Conservation (phyloP, 2,329 filamentous ascomycete genomes). For the Orbilia ellipsospora region DNA sequence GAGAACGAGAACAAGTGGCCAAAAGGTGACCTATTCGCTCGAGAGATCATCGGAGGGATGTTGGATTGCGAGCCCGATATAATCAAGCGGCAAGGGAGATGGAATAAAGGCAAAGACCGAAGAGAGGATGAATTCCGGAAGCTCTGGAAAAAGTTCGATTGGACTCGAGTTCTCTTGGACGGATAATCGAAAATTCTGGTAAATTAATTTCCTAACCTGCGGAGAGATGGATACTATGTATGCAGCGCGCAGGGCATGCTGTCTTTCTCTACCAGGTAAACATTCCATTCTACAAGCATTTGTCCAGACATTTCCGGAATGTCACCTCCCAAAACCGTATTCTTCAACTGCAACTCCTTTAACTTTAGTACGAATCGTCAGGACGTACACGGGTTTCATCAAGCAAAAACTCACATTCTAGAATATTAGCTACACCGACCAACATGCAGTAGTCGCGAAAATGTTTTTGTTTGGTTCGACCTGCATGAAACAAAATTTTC, state of each 20-base stretch:
- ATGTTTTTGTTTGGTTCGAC: constrained; percentile 31
- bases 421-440: constrained; percentile 12
- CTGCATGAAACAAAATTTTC: constrained; percentile 41
- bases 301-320: constrained; percentile 44
- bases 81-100: constrained; percentile 89
- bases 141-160: constrained; percentile 93
- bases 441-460: constrained; percentile 14
- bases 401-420: no score
- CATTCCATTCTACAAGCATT: neutral
- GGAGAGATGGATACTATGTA: neutral
- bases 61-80: constrained; percentile 82
- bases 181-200: constrained; percentile 59
- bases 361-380: neutral
- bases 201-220: constrained; percentile 3
- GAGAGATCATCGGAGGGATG: constrained; percentile 93
- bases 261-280: no score
- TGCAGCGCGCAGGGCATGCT: no score
- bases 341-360: constrained; percentile 14
- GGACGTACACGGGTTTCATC: neutral
- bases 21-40: constrained; percentile 87
- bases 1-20: constrained; percentile 90
- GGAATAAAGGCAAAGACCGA: constrained; percentile 73
- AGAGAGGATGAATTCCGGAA: constrained; percentile 82
- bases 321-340: constrained; percentile 19
- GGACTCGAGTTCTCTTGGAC: constrained; percentile 74